Base-by-base conservation (phyloP, 306 rosid species). In the Sechiopsis laciniata region DNA sequence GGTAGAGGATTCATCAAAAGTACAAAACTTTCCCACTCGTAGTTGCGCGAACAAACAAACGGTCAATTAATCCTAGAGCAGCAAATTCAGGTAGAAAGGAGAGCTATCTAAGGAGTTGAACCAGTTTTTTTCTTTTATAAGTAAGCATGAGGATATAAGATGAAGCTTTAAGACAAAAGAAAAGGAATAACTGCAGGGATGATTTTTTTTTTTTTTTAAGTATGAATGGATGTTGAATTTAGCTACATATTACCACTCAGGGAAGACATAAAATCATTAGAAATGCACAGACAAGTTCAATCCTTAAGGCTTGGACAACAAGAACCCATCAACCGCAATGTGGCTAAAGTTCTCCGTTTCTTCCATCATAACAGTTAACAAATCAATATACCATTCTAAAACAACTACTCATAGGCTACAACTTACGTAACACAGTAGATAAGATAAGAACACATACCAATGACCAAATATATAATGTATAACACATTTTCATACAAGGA, bases 381-480 rank as follows among this genome's bases (percentile, higher is more conserved):
- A 37, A n/a, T 9, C 53, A 40, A 64, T 40, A 11, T 45, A 67
- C 37, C 35, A 42, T 42, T 64, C 71, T 14, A 15, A 22, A 21
- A 40, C 20, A 20, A 69, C 45, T 37, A 22, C 42, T 50, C 73
- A 69, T 50, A 48, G 15, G 73, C 32, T 46, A 68, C 32, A 68
- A 68, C 57, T 48, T 22, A 50, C 32, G 46, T 46, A 22, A 68
- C 57, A 46, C 42, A 13, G 42, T 50, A 69, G 20, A 69, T 14
- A 48, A 67, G 19, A 48, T 4, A 15, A 7, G 73, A 68, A 68
- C 8, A 37, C 45, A 37, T 37, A 5, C 7, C 8, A 37, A 37
- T 37, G 45, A 37, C 45, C 45, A 37, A 37, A 5, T 37, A 29
- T 42, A 45, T 22, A 37, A 5, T 37, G 53, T 42, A 45, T 22